These are phyloP conservation scores for Microthyrium microscopicum DNA, from an alignment of 2,329 filamentous ascomycete genomes.

Conservation along the genomic window DNA sequence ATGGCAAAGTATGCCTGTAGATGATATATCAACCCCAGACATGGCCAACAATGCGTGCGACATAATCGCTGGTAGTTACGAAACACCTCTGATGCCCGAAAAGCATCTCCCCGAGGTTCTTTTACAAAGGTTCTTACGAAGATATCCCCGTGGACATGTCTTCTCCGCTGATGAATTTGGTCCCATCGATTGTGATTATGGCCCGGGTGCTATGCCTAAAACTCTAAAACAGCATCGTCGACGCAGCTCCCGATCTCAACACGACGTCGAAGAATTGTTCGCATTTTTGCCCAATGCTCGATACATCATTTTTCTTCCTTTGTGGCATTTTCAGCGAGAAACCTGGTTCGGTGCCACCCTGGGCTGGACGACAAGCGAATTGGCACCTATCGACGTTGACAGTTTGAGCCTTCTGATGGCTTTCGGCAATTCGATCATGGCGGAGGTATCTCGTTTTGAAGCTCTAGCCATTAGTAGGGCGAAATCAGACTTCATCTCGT, in stretches of 20 bases:
- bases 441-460: conserved; percentile 37
- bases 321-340: conserved; percentile 6
- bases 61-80: too few relatives aligned
- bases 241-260: background rate
- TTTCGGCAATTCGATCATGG: conserved; percentile 39
- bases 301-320: conserved; percentile 6
- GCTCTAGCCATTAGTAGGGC: conserved; percentile 27
- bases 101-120: conserved; percentile 5
- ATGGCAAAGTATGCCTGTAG: too few relatives aligned
- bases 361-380: conserved; percentile 14
- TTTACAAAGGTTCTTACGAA: conserved; percentile 6
- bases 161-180: conserved; percentile 8
- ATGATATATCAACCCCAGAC: too few relatives aligned
- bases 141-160: conserved; percentile 8
- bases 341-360: conserved; percentile 10
- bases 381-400: conserved; percentile 27
- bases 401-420: conserved; percentile 36
- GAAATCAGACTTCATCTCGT: conserved; percentile 26
- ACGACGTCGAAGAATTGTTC: conserved; percentile 4
- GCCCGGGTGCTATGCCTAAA: background rate
- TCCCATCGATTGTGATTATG: conserved; percentile 4
- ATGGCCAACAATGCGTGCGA: too few relatives aligned
- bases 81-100: too few relatives aligned
- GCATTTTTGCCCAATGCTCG: conserved; percentile 1
- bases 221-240: background rate